Evolutionary conservation across 257 asterid species (phyloP).

Genomic region (Solanum etuberosum): DNA sequence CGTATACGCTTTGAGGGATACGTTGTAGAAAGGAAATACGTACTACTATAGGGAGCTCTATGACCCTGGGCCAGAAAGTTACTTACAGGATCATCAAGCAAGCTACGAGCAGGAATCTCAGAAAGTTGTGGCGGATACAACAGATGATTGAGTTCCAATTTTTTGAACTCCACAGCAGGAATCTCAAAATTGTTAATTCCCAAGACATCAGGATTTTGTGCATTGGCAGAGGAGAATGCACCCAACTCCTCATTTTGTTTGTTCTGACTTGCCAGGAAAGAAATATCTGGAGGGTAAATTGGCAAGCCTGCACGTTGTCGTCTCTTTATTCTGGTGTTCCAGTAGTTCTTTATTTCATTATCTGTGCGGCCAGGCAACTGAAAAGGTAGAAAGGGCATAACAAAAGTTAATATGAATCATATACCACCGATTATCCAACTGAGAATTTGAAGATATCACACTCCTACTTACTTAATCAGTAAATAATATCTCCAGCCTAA

Average conservation of each 20-base stretch:
- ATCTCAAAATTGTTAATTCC: slow-evolving; percentile 17
- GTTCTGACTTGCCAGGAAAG: slow-evolving; percentile 16
- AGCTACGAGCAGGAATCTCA: slow-evolving; percentile 13
- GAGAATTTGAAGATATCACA: not conserved
- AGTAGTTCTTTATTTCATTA: slow-evolving; percentile 53
- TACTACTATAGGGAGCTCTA: slow-evolving; percentile 6
- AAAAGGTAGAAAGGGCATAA: not conserved
- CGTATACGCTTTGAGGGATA: slow-evolving; percentile 40
- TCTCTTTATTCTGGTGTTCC: slow-evolving; percentile 58
- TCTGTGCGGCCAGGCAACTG: slow-evolving; percentile 63
- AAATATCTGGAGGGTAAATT: slow-evolving; percentile 40
- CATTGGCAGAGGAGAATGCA: slow-evolving; percentile 13
- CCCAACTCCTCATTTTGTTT: slow-evolving; percentile 13
- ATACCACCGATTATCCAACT: not conserved
- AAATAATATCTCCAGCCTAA: not conserved
- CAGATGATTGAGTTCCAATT: slow-evolving; percentile 15
- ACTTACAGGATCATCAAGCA: slow-evolving; percentile 19
- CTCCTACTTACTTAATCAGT: not conserved
- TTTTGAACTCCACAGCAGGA: slow-evolving; percentile 33
- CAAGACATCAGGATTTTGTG: slow-evolving; percentile 10
- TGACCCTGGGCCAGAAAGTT: slow-evolving; percentile 20
- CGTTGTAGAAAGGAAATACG: slow-evolving; percentile 9
- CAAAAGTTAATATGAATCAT: not conserved
- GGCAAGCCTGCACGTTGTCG: slow-evolving; percentile 47
- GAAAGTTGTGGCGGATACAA: slow-evolving; percentile 9